phyloP scores from a whole-genome alignment of 139 green algal species.

The Chlorella sp. region DNA sequence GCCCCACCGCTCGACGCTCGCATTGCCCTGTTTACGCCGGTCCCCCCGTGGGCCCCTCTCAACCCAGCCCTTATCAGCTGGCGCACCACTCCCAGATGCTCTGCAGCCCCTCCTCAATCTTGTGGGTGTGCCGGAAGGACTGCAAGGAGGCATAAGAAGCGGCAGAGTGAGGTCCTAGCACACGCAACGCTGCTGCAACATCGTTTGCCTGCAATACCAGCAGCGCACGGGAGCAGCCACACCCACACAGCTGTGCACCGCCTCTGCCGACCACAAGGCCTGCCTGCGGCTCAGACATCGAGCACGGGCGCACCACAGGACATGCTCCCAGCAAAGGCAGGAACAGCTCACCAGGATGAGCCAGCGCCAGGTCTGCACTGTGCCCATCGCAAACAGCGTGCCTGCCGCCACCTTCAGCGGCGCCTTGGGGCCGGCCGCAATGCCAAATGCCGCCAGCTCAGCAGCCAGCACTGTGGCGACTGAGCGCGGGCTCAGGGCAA shows the following conservation, averaged over 20 bases:
- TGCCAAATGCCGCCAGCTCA: slow-evolving; percentile 2
- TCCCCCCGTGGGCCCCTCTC: no score
- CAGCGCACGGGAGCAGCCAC: no score
- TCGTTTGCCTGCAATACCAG: no score
- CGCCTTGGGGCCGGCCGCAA: neutral
- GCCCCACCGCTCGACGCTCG: no score
- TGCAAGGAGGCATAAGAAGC: neutral
- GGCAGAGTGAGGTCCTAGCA: neutral
- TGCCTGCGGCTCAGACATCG: neutral
- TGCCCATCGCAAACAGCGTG: slow-evolving; percentile 10
- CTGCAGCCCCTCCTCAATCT: neutral
- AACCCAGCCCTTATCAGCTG: neutral
- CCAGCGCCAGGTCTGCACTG: neutral
- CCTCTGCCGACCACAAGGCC: no score
- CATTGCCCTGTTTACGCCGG: no score
- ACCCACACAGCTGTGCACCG: no score
- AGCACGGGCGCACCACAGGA: no score
- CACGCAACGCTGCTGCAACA: no score
- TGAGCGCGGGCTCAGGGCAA: slow-evolving; percentile 14
- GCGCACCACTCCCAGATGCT: slow-evolving; percentile 44
- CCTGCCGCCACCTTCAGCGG: neutral
- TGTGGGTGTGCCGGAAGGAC: neutral
- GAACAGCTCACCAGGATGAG: neutral
- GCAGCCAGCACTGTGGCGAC: neutral
- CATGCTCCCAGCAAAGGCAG: no score